These are phyloP conservation scores for Penicillium macrosclerotiorum DNA, from an alignment of 495 filamentous ascomycete genomes.

Conservation along the genomic window DNA sequence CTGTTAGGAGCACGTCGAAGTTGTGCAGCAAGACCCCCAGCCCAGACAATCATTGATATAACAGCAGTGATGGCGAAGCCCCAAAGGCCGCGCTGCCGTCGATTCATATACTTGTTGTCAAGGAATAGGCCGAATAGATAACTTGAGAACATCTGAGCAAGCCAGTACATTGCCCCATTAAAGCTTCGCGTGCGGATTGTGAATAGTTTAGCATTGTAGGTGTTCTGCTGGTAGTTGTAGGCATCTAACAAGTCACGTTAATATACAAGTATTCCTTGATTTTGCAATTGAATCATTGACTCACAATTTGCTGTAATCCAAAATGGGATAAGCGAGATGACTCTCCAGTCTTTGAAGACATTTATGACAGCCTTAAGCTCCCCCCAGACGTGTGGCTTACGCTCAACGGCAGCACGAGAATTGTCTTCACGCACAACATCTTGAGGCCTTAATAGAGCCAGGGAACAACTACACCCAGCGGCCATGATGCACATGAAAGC, in stretches of 20 bases:
- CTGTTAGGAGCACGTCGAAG: too few species aligned
- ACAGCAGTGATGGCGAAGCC: not conserved
- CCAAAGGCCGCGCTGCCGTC: slow-evolving; percentile 1
- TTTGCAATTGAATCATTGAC: not conserved
- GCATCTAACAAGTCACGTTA: too few species aligned
- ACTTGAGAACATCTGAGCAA: slow-evolving; percentile 5
- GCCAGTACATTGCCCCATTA: slow-evolving; percentile 4
- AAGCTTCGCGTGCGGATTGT: slow-evolving; percentile 1
- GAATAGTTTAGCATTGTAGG: slow-evolving; percentile 1
- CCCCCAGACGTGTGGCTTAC: not conserved
- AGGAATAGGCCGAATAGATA: slow-evolving; percentile 6
- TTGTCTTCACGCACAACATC: slow-evolving; percentile 6
- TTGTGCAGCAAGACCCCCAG: too few species aligned
- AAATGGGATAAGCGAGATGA: slow-evolving; percentile 3
- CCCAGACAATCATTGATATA: slow-evolving; percentile 1
- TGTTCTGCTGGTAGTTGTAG: slow-evolving; percentile 9
- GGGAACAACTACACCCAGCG: not conserved
- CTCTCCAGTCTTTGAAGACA: slow-evolving; percentile 3
- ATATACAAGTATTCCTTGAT: too few species aligned
- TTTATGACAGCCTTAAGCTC: slow-evolving; percentile 1
- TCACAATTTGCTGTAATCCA: slow-evolving; percentile 7
- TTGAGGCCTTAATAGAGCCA: slow-evolving; percentile 2
- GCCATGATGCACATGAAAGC: slow-evolving; percentile 9
- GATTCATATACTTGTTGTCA: slow-evolving; percentile 5
- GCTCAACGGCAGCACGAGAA: not conserved